Evolutionary conservation across 768 basidiomycete genomes (phyloP).

Genomic region (Termitomyces titanicus): DNA sequence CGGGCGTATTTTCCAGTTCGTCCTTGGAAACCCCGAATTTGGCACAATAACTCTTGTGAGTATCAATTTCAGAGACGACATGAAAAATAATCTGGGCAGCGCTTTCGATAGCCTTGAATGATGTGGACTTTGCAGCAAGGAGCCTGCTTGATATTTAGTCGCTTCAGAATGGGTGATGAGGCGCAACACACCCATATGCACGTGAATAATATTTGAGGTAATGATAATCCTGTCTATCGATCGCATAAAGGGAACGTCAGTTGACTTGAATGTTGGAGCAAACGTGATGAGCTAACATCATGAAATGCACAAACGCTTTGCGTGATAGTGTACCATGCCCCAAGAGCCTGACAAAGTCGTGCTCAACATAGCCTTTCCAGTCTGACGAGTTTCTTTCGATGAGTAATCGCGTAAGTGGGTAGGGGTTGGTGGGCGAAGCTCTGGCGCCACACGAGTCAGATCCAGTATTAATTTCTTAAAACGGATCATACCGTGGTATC

Average conservation of each 20-base stretch:
- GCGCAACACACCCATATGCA: conserved; percentile 57
- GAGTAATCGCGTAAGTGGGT: conserved; percentile 65
- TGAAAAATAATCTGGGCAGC: conserved; percentile 62
- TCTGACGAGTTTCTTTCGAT: conserved; percentile 49
- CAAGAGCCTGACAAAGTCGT: conserved; percentile 78
- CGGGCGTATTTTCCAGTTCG: conserved; percentile 59
- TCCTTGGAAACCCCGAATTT: conserved; percentile 62
- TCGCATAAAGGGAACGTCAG: background rate
- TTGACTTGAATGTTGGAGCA: background rate
- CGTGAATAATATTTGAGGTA: conserved; percentile 84
- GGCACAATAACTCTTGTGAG: conserved; percentile 70
- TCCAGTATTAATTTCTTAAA: background rate
- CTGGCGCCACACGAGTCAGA: conserved; percentile 28
- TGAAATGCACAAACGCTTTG: conserved; percentile 77
- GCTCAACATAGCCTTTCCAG: conserved; percentile 78
- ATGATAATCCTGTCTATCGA: conserved; percentile 72
- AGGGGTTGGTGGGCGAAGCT: conserved; percentile 54
- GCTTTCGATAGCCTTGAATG: conserved; percentile 56
- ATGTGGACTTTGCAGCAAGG: conserved; percentile 72
- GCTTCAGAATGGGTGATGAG: background rate
- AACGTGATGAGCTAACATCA: conserved; percentile 53
- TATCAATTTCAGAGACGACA: conserved; percentile 65
- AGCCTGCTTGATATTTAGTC: conserved; percentile 40
- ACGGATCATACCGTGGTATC: conserved; percentile 42
- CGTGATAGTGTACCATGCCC: conserved; percentile 66